Evolutionary conservation across 169 alveolate genomes (phyloP), one percentile per base, ranked within the genome.

Genomic region (Eimeria mitis): DNA sequence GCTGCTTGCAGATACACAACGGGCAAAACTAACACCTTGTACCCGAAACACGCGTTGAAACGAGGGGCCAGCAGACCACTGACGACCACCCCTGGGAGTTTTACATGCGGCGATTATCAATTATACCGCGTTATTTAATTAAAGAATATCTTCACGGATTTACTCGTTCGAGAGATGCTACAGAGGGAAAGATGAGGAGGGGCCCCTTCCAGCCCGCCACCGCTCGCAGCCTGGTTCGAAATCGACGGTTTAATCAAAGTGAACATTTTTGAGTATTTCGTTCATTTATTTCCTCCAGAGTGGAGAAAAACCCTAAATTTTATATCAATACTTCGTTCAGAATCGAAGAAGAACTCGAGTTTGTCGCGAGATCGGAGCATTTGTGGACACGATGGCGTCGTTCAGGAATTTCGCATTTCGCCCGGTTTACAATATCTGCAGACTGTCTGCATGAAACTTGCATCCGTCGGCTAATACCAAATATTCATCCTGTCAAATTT

Each of bases 201-300:
- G 78, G 78, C 28, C 78, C 78, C 78, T 68, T 49, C 6, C 44
- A 68, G 47, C 78, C 78, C 78, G 78, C 78, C 78, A 68, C 78
- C 44, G 78, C 78, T 68, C 25, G 78, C 78, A 68, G 78, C 49
- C 44, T 49, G 49, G 78, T 34, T 25, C 11, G 78, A 31, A 68
- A 68, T 68, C 78, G 78, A 34, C 44, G 78, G 78, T 31, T 0
- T 49, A 0, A 21, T 63, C 56, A 49, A 49, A 7, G 49, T 8
- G 28, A 31, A 28, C 78, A 14, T 13, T 31, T 34, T n/a, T 23
- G 47, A 68, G 8, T 11, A 6, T 68, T 34, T 21, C 25, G 37
- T 21, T 1, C 49, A 14, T 31, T 68, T 65, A 65, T 7, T 7
- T 65, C 40, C 23, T 68, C 11, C 5, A 11, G 34, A 68, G 34